Evolutionary conservation across 805 yeast species (phyloP).

Genomic region (Ogataea degrootiae): DNA sequence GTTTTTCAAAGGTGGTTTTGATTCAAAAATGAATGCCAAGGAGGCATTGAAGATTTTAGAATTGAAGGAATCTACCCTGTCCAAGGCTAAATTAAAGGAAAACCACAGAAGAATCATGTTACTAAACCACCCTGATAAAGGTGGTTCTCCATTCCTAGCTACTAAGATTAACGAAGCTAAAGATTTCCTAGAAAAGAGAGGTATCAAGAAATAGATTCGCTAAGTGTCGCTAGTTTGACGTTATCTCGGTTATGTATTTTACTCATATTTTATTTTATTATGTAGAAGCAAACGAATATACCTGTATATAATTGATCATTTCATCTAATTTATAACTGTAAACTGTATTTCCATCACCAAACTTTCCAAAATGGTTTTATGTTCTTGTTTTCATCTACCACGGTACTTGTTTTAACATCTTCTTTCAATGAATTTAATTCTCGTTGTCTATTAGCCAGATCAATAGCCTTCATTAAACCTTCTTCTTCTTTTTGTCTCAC

Average conservation of each 20-base stretch:
- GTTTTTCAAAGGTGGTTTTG: constrained; percentile 85
- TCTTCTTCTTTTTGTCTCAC: constrained; percentile 67
- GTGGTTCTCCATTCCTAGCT: constrained; percentile 87
- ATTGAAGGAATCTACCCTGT: constrained; percentile 59
- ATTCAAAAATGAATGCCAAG: constrained; percentile 79
- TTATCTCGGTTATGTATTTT: background rate
- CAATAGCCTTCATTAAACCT: constrained; percentile 39
- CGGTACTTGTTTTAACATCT: background rate
- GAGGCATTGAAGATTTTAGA: constrained; percentile 86
- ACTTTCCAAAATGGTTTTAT: constrained; percentile 26
- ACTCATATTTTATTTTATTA: background rate
- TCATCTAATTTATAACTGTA: background rate
- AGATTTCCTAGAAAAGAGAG: constrained; percentile 68
- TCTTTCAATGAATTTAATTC: constrained; percentile 16
- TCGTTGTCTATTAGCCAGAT: constrained; percentile 35
- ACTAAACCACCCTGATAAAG: constrained; percentile 91
- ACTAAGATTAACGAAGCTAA: constrained; percentile 91
- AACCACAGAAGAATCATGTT: constrained; percentile 82
- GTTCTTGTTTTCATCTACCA: background rate
- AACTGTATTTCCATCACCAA: constrained; percentile 14
- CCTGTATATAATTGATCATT: background rate
- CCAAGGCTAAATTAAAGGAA: constrained; percentile 64
- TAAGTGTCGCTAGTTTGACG: background rate
- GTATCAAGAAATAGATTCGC: constrained; percentile 32
- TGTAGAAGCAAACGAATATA: background rate